Base-by-base conservation (phyloP, 2,329 filamentous ascomycete species). In the Nemania bipapillata region DNA sequence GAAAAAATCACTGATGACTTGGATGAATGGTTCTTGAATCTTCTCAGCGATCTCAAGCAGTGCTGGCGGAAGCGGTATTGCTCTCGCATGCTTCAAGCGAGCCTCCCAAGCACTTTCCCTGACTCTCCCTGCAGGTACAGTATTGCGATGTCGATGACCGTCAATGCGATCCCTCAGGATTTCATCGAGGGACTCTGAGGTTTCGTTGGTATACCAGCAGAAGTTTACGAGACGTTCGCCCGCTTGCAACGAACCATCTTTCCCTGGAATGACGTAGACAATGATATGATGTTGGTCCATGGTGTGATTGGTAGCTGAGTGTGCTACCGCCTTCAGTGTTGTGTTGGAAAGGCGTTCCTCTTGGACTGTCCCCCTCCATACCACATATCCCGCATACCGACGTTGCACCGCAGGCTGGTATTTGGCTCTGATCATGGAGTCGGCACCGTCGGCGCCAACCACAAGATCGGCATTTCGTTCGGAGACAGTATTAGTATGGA, bases 11-110 rank as follows among this genome's bases (percentile, higher is more conserved):
- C 63, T 70, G n/a, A 76, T 71, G 1, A 66, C 59, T 24, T 74
- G 72, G 3, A 76, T 63, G 47, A 76, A 75, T 0, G 74, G 73
- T 1, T 20, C 28, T 4, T 66, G 5, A 30, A 73, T 74, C 59
- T 73, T 73, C 2, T 5, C 20, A 1, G 74, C 50, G 2, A 74
- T 59, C 11, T 73, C 71, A 0, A 71, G 40, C 11, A 59, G 65
- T 8, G 61, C 61, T 0, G 37, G 17, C 0, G 66, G 15, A 2
- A 69, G 22, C 2, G 35, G 59, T 4, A 32, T 20, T 4, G 7
- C 4, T 20, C 52, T 12, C 1, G 63, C 66, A 2, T 49, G 15
- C 2, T 61, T 30, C 1, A 66, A 7, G 8, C 53, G 63, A 12
- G 3, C 12, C 1, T 22, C 20, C 67, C 66, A 73, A 17, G 61